Evolutionary conservation across 1,284 basidiomycete species (phyloP).

Genomic region (Pholiota adiposa): DNA sequence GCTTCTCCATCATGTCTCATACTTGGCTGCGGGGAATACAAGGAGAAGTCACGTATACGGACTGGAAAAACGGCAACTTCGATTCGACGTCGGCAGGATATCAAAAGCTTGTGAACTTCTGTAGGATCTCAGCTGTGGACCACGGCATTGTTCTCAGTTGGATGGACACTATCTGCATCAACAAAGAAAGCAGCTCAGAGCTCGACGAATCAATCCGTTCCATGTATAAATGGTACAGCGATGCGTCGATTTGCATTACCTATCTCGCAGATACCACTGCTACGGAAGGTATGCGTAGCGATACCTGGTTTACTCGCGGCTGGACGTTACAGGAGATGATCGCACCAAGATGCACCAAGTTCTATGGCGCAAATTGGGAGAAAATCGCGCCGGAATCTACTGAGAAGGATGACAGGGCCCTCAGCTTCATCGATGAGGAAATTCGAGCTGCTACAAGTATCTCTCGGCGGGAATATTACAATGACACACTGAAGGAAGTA

Average conservation of each 20-base stretch:
- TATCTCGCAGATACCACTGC: not conserved
- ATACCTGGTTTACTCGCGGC: constrained; percentile 11
- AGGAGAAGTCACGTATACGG: not conserved
- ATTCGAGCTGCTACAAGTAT: not conserved
- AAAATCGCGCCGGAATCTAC: not conserved
- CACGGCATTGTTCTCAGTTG: constrained; percentile 1
- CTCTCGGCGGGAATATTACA: not conserved
- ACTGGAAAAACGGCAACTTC: not conserved
- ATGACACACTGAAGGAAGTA: not conserved
- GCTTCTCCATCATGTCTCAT: constrained; percentile 6
- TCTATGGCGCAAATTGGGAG: constrained; percentile 5
- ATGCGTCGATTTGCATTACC: constrained; percentile 5
- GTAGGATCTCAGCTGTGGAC: not conserved
- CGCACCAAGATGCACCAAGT: constrained; percentile 3
- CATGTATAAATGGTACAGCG: constrained; percentile 10
- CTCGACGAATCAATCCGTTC: constrained; percentile 14
- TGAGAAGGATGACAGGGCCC: not conserved
- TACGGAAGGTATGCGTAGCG: not conserved
- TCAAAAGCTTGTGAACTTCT: constrained; percentile 1
- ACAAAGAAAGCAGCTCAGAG: constrained; percentile 11
- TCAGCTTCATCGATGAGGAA: not conserved
- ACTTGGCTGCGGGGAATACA: constrained; percentile 1
- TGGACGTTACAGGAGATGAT: constrained; percentile 13
- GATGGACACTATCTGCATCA: constrained; percentile 12
- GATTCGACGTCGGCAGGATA: not conserved